Evolutionary conservation across 2,329 filamentous ascomycete genomes (phyloP).

Genomic region (Trichoderma harzianum): DNA sequence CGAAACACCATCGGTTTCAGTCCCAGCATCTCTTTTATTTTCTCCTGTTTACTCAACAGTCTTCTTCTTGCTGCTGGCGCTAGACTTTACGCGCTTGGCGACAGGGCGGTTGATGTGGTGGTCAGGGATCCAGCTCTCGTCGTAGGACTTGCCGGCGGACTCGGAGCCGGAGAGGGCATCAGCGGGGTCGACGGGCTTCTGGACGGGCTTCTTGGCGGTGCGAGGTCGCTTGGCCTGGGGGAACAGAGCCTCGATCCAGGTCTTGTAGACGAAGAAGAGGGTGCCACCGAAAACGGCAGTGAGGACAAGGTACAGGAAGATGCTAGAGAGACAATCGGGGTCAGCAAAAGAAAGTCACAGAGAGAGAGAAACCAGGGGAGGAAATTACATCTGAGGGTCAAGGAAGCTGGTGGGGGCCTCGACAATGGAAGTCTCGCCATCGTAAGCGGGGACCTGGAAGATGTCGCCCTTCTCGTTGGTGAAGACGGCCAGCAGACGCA

Average conservation of each 20-base stretch:
- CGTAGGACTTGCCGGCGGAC: constrained; percentile 72
- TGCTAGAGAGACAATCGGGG: constrained; percentile 49
- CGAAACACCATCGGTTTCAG: not conserved
- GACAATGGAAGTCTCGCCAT: constrained; percentile 79
- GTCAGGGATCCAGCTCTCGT: constrained; percentile 90
- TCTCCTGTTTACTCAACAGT: constrained; percentile 28
- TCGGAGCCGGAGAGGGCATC: constrained; percentile 66
- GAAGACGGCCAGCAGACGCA: constrained; percentile 75
- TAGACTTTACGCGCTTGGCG: constrained; percentile 63
- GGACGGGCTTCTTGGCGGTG: constrained; percentile 62
- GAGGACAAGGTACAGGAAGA: constrained; percentile 96
- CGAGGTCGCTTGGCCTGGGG: constrained; percentile 76
- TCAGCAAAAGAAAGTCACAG: not conserved
- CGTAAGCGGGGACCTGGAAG: constrained; percentile 76
- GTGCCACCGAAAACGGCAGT: constrained; percentile 72
- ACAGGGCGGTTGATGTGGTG: constrained; percentile 85
- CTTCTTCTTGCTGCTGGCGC: constrained; percentile 44
- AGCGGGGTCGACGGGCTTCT: constrained; percentile 56
- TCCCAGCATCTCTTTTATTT: not conserved
- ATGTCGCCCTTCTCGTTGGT: constrained; percentile 62
- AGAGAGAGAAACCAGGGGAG: constrained; percentile 33
- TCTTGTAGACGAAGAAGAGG: constrained; percentile 96
- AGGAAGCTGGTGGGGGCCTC: constrained; percentile 89
- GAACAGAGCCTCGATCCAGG: constrained; percentile 95
- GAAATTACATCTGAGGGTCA: constrained; percentile 83